These are phyloP conservation scores for Colletotrichum sojae DNA, from an alignment of 2,329 filamentous ascomycete genomes.

Conservation along the genomic window DNA sequence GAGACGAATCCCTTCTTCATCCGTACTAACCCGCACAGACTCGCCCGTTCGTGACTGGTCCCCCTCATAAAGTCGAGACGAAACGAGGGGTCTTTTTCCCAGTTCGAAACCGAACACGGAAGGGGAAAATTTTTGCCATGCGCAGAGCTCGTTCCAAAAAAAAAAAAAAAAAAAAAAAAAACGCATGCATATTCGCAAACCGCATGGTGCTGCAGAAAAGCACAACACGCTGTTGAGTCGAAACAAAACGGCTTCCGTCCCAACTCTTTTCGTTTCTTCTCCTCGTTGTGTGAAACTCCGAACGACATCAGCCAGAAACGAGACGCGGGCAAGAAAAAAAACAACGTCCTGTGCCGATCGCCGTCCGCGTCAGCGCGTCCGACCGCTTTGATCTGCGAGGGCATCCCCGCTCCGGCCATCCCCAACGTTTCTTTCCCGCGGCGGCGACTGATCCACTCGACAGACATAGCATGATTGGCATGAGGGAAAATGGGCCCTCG, in stretches of 20 bases:
- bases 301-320: not conserved
- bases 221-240: not conserved
- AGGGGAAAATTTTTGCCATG: not conserved
- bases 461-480: not conserved
- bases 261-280: not conserved
- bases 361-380: not conserved
- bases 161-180: too few relatives aligned
- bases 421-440: not conserved
- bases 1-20: not conserved
- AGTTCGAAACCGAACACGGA: not conserved
- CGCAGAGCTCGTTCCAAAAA: too few relatives aligned
- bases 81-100: not conserved
- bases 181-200: not conserved
- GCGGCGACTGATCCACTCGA: not conserved
- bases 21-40: constrained; percentile 8
- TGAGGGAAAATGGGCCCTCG: not conserved
- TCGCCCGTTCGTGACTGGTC: constrained; percentile 13
- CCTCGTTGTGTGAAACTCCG: constrained; percentile 11
- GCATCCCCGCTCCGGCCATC: constrained; percentile 7
- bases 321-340: not conserved
- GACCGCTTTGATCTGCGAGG: constrained; percentile 28
- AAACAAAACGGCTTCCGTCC: constrained; percentile 25
- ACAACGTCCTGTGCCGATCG: not conserved
- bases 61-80: constrained; percentile 14
- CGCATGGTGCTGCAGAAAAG: not conserved